Conservation (phyloP, 768 basidiomycete species). For the Agaricus subrufescens region DNA sequence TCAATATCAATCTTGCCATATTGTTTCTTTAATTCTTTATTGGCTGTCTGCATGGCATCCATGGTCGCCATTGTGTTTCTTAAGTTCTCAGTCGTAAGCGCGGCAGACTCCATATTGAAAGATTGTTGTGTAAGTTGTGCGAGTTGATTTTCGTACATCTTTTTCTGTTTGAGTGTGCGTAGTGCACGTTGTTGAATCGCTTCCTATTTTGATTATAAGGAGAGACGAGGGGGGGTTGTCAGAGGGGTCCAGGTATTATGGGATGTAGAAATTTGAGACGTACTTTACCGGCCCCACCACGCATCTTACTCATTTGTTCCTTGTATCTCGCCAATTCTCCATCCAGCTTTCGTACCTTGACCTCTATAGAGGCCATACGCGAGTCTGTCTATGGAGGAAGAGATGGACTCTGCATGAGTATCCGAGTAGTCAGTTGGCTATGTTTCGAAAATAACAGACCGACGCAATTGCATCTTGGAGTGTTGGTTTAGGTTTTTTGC, state of each 20-base stretch:
- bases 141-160: constrained; percentile 92
- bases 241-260: neutral
- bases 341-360: constrained; percentile 95
- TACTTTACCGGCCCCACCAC: constrained; percentile 95
- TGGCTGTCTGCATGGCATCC: constrained; percentile 92
- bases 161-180: constrained; percentile 89
- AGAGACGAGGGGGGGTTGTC: too few species aligned
- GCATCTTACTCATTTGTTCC: constrained; percentile 92
- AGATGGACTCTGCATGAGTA: neutral
- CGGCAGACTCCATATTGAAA: constrained; percentile 97
- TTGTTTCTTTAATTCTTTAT: constrained; percentile 94
- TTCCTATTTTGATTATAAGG: constrained; percentile 37
- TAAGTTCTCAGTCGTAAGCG: constrained; percentile 94
- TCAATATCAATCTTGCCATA: constrained; percentile 97
- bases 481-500: constrained; percentile 79
- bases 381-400: constrained; percentile 65
- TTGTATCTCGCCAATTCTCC: constrained; percentile 89
- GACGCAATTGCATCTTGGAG: constrained; percentile 93
- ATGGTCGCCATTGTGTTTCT: constrained; percentile 99
- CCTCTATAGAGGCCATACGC: constrained; percentile 84
- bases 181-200: constrained; percentile 95
- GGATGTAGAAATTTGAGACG: neutral
- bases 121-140: constrained; percentile 90
- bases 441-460: constrained; percentile 35
- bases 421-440: neutral